phyloP scores from a whole-genome alignment of 2,329 filamentous ascomycete species.

The Falciphora oryzae region DNA sequence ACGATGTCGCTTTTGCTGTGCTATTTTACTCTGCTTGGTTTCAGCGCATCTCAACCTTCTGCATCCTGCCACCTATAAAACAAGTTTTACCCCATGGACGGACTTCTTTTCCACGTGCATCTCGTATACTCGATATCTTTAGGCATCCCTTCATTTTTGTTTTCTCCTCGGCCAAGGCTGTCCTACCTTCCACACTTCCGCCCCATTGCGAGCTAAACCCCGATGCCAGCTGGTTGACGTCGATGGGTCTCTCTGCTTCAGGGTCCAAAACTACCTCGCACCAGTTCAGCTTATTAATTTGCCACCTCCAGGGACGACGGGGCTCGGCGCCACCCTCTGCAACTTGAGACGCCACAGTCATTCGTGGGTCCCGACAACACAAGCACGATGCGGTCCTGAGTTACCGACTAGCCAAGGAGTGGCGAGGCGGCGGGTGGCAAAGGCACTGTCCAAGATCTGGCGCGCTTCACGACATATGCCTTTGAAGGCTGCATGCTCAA shows the following conservation, averaged over 20 bases:
- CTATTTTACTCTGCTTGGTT: neutral
- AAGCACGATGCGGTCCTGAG: neutral
- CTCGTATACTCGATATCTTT: no score
- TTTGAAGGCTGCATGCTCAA: slow-evolving; percentile 7
- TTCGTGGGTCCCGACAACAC: neutral
- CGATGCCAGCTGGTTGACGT: no score
- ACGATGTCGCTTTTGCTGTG: neutral
- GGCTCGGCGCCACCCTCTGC: slow-evolving; percentile 2
- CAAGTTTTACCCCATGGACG: no score
- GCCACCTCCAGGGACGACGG: slow-evolving; percentile 5
- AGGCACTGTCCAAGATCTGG: slow-evolving; percentile 1
- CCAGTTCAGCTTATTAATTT: neutral
- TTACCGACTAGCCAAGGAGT: slow-evolving; percentile 1
- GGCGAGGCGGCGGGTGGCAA: neutral
- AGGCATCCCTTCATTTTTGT: no score
- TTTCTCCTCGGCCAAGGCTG: neutral
- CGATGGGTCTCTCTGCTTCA: no score
- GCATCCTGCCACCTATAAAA: no score
- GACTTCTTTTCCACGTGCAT: no score
- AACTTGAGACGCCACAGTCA: neutral
- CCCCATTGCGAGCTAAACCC: no score
- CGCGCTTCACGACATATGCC: neutral
- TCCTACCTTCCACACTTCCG: neutral
- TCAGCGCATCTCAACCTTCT: no score
- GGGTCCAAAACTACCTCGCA: neutral